These are phyloP conservation scores for Austroboletus novae-zelandiae DNA, from an alignment of 1,284 basidiomycete genomes.

Conservation along the genomic window DNA sequence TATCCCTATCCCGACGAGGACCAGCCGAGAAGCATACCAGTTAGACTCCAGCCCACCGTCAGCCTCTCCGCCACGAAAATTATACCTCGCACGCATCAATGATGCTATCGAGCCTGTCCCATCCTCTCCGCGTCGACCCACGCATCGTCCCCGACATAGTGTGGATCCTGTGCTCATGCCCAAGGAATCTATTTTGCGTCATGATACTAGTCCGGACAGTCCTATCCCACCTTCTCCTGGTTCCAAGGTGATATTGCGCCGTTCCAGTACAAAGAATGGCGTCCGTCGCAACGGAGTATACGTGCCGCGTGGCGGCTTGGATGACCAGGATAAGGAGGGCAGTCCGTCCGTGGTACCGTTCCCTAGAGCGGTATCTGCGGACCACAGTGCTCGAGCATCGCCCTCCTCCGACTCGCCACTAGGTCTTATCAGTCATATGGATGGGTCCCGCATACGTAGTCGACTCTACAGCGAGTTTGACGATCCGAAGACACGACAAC, in stretches of 20 bases:
- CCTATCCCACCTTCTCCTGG: constrained; percentile 32
- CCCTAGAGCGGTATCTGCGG: constrained; percentile 50
- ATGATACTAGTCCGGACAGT: constrained; percentile 58
- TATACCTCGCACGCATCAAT: constrained; percentile 47
- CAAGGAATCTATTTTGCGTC: constrained; percentile 50
- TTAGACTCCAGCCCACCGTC: constrained; percentile 41
- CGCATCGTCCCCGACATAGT: constrained; percentile 63
- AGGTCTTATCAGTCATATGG: constrained; percentile 33
- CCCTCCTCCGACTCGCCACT: constrained; percentile 34
- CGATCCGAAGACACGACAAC: constrained; percentile 46
- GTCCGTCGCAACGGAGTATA: constrained; percentile 49
- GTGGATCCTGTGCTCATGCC: constrained; percentile 55
- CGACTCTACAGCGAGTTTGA: constrained; percentile 73
- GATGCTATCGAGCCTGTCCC: constrained; percentile 49
- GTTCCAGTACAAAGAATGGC: constrained; percentile 53
- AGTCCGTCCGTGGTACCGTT: constrained; percentile 54
- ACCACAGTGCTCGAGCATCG: constrained; percentile 37
- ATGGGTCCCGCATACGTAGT: constrained; percentile 51
- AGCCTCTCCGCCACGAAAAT: constrained; percentile 54
- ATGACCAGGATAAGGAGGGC: constrained; percentile 33
- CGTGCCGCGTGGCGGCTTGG: constrained; percentile 40
- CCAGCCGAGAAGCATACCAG: constrained; percentile 28
- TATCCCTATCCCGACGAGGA: constrained; percentile 31
- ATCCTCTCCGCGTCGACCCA: constrained; percentile 51
- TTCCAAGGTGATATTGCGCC: constrained; percentile 50